Base-by-base conservation (phyloP, 2,329 filamentous ascomycete species). In the Pezicula rhizophila region DNA sequence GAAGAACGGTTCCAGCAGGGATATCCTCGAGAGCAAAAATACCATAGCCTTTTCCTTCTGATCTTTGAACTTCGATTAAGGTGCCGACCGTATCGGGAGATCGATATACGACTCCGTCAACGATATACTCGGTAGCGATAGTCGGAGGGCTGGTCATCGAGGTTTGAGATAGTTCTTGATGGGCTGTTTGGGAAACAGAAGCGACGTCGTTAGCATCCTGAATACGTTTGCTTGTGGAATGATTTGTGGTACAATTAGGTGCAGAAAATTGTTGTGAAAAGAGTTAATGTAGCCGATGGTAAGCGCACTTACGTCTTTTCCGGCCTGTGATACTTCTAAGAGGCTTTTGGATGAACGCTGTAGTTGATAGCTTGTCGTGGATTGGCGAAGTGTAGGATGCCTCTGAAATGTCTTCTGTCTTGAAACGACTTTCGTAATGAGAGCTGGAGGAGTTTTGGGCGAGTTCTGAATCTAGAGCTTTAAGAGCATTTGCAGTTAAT, bases 11-110 rank as follows among this genome's bases (percentile, higher is more conserved):
- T 11, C 52, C 52, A 15, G 53, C 37, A 1, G 44, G 40, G 15
- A 61, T 57, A 33, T 56, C 52, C 12, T 37, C 25, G 14, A 52
- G 40, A 1, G 60, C 55, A 31, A 61, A 60, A 38, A 61, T 44
- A 8, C 59, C 60, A 8, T 58, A 50, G 23, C 55, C 57, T 39
- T 53, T 57, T 15, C 40, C 35, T 33, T 54, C 52, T 10, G 54
- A 45, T 8, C 46, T 37, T 10, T 46, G 51, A 20, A 59, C 41
- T 34, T 57, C 49, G n/a, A 58, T 53, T 2, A 60, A 26, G 3
- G 31, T 50, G 17, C 52, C 53, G 8, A 60, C 38, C 1, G 57
- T 60, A 14, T 60, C 57, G 5, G 57, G 58, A 18, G 51, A 47
- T 14, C 54, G 53, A 28, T 37, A 7, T 42, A 14, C 15, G 42